phyloP scores from a whole-genome alignment of 2,329 filamentous ascomycete genomes.

The Tolypocladium album region DNA sequence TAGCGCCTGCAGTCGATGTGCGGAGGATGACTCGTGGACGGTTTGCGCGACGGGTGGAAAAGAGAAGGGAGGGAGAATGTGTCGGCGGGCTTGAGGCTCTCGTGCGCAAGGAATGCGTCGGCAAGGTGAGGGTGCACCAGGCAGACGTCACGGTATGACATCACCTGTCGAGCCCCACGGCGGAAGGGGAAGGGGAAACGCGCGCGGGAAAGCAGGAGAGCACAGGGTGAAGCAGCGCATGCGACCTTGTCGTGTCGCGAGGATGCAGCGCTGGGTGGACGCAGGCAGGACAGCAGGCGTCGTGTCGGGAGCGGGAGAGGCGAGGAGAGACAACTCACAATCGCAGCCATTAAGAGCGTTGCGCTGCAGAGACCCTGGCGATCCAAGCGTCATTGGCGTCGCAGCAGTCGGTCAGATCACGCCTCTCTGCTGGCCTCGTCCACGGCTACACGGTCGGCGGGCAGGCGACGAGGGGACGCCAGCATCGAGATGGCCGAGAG shows the following conservation, averaged over 20 bases:
- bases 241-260: not conserved
- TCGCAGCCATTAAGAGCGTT: slow-evolving; percentile 22
- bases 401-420: not conserved
- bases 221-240: not conserved
- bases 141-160: slow-evolving; percentile 1
- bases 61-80: not conserved
- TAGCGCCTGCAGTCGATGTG: not conserved
- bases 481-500: not conserved
- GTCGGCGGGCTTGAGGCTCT: not conserved
- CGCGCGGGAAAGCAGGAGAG: not conserved
- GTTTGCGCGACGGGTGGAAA: not conserved
- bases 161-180: slow-evolving; percentile 2
- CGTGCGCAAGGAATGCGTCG: not conserved
- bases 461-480: not conserved
- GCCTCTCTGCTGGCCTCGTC: not conserved
- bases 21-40: not conserved
- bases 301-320: not conserved
- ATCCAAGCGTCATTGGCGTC: not conserved
- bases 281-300: not conserved
- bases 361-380: not conserved
- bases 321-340: slow-evolving; percentile 15
- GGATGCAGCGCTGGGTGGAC: not conserved
- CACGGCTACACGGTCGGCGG: not conserved
- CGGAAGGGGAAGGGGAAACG: not conserved
- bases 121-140: not conserved